These are phyloP conservation scores for Xylaria telfairii DNA, from an alignment of 495 filamentous ascomycete genomes.

Conservation along the genomic window DNA sequence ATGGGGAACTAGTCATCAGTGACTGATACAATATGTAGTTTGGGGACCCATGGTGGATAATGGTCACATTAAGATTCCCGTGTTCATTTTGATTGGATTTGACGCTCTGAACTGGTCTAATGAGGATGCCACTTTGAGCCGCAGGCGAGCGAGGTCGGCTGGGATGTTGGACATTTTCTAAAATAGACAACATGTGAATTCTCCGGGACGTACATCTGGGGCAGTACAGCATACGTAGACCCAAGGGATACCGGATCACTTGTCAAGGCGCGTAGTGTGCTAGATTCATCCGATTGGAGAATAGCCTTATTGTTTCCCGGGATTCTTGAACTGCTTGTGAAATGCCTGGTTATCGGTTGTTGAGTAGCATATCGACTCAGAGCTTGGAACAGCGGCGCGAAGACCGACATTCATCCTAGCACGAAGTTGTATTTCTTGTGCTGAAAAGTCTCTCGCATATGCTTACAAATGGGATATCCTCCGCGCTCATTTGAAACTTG, in stretches of 20 bases:
- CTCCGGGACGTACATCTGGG: background rate
- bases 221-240: background rate
- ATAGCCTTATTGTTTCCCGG: background rate
- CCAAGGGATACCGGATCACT: background rate
- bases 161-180: background rate
- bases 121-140: background rate
- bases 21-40: background rate
- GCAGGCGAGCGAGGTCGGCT: background rate
- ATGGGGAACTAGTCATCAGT: background rate
- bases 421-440: background rate
- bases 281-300: background rate
- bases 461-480: background rate
- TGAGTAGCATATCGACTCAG: background rate
- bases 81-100: background rate
- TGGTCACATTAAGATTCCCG: background rate
- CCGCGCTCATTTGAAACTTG: background rate
- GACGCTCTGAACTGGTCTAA: background rate
- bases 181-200: slow-evolving; percentile 8
- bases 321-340: background rate
- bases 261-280: background rate
- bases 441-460: background rate
- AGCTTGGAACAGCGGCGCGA: slow-evolving; percentile 7
- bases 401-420: background rate
- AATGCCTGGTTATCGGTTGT: background rate
- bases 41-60: too few species aligned